phyloP scores from a whole-genome alignment of 495 filamentous ascomycete genomes.

The Zalerion maritima region DNA sequence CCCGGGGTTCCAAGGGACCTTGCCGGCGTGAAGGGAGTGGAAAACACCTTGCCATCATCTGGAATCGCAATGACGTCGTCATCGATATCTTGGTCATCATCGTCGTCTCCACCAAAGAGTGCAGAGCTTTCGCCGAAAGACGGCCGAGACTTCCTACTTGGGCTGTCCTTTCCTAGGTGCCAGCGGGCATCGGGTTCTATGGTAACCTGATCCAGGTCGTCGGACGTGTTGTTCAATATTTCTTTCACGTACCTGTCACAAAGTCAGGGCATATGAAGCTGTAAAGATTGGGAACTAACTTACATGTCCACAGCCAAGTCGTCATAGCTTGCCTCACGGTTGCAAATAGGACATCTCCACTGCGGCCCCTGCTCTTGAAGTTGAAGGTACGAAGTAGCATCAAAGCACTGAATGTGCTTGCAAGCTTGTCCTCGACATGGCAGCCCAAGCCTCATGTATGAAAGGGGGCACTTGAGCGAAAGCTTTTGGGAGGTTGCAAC shows the following conservation, averaged over 20 bases:
- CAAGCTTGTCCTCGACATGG: conserved; percentile 71
- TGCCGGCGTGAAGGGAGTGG: not conserved
- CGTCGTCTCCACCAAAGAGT: conserved; percentile 42
- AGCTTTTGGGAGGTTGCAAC: conserved; percentile 73
- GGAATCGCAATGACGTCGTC: not conserved
- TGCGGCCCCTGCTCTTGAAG: conserved; percentile 91
- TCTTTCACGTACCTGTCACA: conserved; percentile 68
- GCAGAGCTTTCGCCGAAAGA: conserved; percentile 14
- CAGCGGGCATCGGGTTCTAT: conserved; percentile 81
- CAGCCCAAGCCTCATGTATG: conserved; percentile 62
- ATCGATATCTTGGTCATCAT: conserved; percentile 46
- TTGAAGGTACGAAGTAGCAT: conserved; percentile 84
- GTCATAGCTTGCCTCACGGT: conserved; percentile 66
- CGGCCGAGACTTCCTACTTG: conserved; percentile 16
- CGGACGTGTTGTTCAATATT: conserved; percentile 58
- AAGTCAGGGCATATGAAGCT: conserved; percentile 2
- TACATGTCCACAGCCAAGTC: conserved; percentile 76
- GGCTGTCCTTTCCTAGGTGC: conserved; percentile 30
- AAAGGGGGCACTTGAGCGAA: conserved; percentile 85
- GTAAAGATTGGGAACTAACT: conserved; percentile 15
- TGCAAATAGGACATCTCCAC: conserved; percentile 89
- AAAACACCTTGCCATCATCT: not conserved
- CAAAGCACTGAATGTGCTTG: conserved; percentile 88
- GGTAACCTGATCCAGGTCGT: conserved; percentile 64
- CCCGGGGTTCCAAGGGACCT: conserved; percentile 1